Conservation (phyloP, 352 stramenopile genomes). For the Phytopythium chamaehyphon region DNA sequence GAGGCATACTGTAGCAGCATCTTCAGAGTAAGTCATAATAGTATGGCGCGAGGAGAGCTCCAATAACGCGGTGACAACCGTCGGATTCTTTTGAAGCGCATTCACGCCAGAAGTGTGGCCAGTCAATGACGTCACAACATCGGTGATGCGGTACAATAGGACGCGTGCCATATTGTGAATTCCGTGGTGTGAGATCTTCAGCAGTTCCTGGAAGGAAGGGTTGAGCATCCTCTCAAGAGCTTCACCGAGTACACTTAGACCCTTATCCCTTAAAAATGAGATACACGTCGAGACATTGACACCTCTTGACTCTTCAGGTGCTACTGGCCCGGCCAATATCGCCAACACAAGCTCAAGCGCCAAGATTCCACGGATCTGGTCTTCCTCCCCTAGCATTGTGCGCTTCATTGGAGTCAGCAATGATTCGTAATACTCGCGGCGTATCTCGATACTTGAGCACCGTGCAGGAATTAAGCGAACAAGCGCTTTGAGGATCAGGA, state of each 20-base stretch:
- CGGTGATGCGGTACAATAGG: conserved; percentile 68
- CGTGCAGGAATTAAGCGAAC: conserved; percentile 51
- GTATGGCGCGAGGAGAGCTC: conserved; percentile 50
- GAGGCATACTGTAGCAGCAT: conserved; percentile 55
- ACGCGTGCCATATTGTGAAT: conserved; percentile 42
- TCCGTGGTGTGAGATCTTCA: conserved; percentile 25
- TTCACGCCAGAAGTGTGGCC: conserved; percentile 31
- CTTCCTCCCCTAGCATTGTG: conserved; percentile 60
- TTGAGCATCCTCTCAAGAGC: conserved; percentile 69
- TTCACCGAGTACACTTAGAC: conserved; percentile 45
- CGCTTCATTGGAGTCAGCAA: conserved; percentile 59
- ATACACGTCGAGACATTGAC: conserved; percentile 54
- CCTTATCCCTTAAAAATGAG: conserved; percentile 49
- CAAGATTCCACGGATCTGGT: conserved; percentile 74
- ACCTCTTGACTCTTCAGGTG: conserved; percentile 12
- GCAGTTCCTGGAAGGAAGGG: conserved; percentile 60
- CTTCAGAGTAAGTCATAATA: conserved; percentile 55
- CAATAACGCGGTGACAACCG: conserved; percentile 54
- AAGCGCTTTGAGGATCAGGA: conserved; percentile 74
- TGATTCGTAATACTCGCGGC: conserved; percentile 49
- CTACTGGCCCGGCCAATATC: conserved; percentile 45
- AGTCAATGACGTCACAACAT: conserved; percentile 53
- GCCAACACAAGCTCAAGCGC: conserved; percentile 66
- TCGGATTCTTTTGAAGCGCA: conserved; percentile 55
- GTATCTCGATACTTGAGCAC: conserved; percentile 51